Conservation (phyloP, 2,329 filamentous ascomycete genomes). For the Aspergillus floridensis region DNA sequence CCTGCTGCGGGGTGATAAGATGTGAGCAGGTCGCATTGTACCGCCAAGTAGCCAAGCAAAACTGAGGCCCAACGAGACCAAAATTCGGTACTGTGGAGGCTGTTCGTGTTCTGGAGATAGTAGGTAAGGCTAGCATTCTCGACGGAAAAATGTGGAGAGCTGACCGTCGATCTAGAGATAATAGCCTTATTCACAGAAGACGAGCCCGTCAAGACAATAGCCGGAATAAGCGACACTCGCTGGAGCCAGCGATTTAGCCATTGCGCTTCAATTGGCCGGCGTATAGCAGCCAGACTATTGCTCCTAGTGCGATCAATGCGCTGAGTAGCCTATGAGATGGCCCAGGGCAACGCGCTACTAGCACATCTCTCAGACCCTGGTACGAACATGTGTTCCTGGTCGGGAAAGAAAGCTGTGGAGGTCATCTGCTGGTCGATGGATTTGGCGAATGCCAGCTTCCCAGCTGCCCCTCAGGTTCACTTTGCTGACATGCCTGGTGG, state of each 20-base stretch:
- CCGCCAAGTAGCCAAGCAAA: background rate
- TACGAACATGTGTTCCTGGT: background rate
- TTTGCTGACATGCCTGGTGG: background rate
- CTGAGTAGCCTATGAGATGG: background rate
- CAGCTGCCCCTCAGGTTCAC: background rate
- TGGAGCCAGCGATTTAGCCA: background rate
- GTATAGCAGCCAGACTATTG: background rate
- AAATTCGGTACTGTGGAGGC: background rate
- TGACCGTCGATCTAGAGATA: background rate
- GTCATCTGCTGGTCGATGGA: background rate
- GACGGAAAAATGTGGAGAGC: background rate
- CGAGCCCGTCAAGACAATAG: background rate
- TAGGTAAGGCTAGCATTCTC: background rate
- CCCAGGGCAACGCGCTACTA: background rate
- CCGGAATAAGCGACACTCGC: background rate
- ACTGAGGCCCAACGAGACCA: background rate
- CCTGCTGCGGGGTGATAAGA: background rate
- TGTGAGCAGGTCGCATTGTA: background rate
- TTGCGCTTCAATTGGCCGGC: background rate
- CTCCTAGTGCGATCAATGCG: background rate
- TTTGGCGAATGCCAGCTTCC: background rate
- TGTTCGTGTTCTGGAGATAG: background rate
- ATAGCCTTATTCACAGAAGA: background rate
- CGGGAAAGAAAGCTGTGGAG: background rate
- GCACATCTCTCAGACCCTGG: background rate